Evolutionary conservation across 495 filamentous ascomycete genomes (phyloP), one percentile per base, ranked within the genome.

Genomic region (Achaetomiella virescens): DNA sequence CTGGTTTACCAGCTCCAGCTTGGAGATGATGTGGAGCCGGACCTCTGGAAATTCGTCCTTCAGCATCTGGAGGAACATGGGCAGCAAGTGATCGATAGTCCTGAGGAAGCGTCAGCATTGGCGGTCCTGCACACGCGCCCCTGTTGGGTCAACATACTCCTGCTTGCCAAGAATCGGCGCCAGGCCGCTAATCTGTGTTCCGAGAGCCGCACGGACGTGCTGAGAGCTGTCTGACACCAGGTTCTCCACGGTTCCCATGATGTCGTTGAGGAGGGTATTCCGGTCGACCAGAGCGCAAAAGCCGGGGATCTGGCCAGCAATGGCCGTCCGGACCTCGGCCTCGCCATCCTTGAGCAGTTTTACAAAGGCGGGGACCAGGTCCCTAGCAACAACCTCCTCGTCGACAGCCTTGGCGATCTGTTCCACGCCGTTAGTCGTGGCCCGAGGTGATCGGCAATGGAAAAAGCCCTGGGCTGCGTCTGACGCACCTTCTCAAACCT

Each of bases 21-120:
- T 98, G 3, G 92, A 97, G 66, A 98, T 98, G 67, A 98, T 98
- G 72, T 97, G 95, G 37, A 98, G 80, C 38, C 93, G 86, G 50
- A 98, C 93, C 67, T 97, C 95, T 31, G 93, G 93, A 72, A 96
- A 97, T 64, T 98, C 93, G 68, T 98, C 93, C 75, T 98, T 98
- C 47, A 98, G 84, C 93, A 98, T 98, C 67, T 95, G 89, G 36
- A 97, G 79, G 74, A 98, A 98, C 95, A 98, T 98, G 36, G 93
- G 93, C 38, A 98, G 83, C 56, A 98, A 87, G 64, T 97, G 93
- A 54, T 91, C 82, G 58, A 96, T 97, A 36, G 93, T 98, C 70
- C 89, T 95, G 56, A 0, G 35, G 11, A 51, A 29, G 27, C 59
- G 66, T 67, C 59, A 61, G 52, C 37, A 38, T 37, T 12, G n/a